A percentile compares a stretch with the other conserved stretches of the same genome.
These are phyloP conservation scores for Calonectria fujianensis DNA, from an alignment of 2,329 filamentous ascomycete species.

Conservation along the genomic window DNA sequence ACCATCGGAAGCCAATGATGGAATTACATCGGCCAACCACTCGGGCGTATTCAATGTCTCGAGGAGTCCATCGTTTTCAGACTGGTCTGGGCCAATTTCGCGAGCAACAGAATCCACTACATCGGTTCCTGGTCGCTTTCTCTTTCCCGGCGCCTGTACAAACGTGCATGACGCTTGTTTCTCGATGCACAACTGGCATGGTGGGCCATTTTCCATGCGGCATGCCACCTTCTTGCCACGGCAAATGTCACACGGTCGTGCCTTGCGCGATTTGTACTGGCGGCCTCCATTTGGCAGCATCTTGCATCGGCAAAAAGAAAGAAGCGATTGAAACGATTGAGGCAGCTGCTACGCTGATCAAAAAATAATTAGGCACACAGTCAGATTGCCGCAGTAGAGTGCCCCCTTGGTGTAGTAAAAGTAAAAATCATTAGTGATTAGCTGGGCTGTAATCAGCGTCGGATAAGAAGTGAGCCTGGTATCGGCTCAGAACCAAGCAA, in stretches of 20 bases:
- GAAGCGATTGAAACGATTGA: too few species aligned
- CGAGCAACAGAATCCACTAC: not conserved
- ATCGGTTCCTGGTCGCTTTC: constrained; percentile 12
- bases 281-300: constrained; percentile 27
- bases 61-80: not conserved
- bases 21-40: constrained; percentile 18
- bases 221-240: constrained; percentile 29
- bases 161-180: constrained; percentile 24
- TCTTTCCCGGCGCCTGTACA: constrained; percentile 27
- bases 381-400: too few species aligned
- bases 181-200: constrained; percentile 23
- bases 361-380: not conserved
- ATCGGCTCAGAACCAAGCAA: not conserved
- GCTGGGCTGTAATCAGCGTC: constrained; percentile 1
- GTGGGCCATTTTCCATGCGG: constrained; percentile 28
- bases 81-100: not conserved
- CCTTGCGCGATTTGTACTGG: constrained; percentile 33
- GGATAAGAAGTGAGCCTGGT: constrained; percentile 4
- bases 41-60: not conserved
- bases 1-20: not conserved
- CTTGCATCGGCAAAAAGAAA: not conserved
- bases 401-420: not conserved
- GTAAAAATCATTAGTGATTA: not conserved
- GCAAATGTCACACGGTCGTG: constrained; percentile 26
- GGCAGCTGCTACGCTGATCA: not conserved